Percentiles rank a stretch among this genome's conserved stretches.
phyloP scores from a whole-genome alignment of 2,329 filamentous ascomycete genomes.

The Teratosphaeriaceae sp. region DNA sequence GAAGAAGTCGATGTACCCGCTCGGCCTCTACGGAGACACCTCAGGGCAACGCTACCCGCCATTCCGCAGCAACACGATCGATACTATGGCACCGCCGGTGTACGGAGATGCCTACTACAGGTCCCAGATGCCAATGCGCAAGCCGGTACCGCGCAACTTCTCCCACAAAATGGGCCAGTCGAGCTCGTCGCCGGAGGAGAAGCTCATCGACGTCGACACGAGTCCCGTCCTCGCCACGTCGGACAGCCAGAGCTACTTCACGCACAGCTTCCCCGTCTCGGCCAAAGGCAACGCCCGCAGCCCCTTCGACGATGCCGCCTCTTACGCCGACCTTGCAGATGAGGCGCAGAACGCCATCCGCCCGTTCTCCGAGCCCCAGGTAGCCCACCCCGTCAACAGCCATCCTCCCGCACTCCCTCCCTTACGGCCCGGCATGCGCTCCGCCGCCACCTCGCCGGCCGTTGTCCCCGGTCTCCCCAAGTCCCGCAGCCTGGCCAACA shows the following conservation, averaged over 20 bases:
- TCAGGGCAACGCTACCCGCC: slow-evolving; percentile 17
- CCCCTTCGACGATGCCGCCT: slow-evolving; percentile 1
- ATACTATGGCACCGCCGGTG: slow-evolving; percentile 1
- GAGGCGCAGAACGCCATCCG: slow-evolving; percentile 8
- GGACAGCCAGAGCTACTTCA: slow-evolving; percentile 8
- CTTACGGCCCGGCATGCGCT: background rate
- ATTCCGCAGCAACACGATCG: background rate
- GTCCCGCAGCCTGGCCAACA: slow-evolving; percentile 2
- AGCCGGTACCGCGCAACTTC: slow-evolving; percentile 8
- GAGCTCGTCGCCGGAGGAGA: background rate
- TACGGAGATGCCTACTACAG: slow-evolving; percentile 5
- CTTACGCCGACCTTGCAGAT: slow-evolving; percentile 4
- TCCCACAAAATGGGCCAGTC: background rate
- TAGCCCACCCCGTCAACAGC: background rate
- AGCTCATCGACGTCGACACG: slow-evolving; percentile 1
- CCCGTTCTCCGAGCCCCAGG: slow-evolving; percentile 7
- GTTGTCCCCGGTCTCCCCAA: background rate
- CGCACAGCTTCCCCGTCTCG: slow-evolving; percentile 10
- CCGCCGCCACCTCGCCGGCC: slow-evolving; percentile 3
- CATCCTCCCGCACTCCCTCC: background rate
- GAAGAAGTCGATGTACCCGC: slow-evolving; percentile 12
- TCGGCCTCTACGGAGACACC: slow-evolving; percentile 15
- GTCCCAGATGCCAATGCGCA: slow-evolving; percentile 6
- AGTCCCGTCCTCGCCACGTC: slow-evolving; percentile 9
- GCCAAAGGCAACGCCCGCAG: slow-evolving; percentile 5